Percentiles rank a stretch among this genome's conserved stretches.
Conservation (phyloP, 2,329 filamentous ascomycete species). For the Cercospora sojina region DNA sequence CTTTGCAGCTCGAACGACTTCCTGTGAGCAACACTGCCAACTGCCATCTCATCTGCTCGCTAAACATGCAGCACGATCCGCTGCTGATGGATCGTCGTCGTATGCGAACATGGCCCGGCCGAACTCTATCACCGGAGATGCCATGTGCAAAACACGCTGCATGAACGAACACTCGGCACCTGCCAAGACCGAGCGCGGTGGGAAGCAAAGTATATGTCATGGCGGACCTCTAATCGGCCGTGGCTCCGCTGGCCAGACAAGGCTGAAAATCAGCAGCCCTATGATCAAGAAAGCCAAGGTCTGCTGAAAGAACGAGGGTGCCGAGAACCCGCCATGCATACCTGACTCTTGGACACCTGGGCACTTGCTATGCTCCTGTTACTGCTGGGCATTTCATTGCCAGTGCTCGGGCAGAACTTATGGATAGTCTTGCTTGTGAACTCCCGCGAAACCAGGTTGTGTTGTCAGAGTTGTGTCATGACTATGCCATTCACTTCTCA, state of each 20-base stretch:
- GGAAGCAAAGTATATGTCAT: neutral
- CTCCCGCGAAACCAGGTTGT: neutral
- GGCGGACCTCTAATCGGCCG: constrained; percentile 1
- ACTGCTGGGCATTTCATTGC: neutral
- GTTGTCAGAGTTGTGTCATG: neutral
- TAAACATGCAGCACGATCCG: neutral
- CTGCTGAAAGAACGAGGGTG: neutral
- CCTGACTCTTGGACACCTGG: neutral
- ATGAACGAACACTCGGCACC: neutral
- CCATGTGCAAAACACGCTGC: neutral
- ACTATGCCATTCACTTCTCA: neutral
- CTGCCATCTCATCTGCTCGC: neutral
- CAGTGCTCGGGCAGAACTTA: neutral
- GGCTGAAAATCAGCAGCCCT: neutral
- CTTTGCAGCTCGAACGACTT: neutral
- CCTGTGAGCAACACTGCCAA: neutral
- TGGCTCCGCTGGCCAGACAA: constrained; percentile 1
- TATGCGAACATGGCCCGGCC: neutral
- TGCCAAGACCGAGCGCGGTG: neutral
- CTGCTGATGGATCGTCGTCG: neutral
- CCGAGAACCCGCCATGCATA: neutral
- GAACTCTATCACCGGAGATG: constrained; percentile 1
- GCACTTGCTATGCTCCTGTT: neutral
- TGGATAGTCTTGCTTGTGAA: neutral
- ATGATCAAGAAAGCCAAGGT: neutral